Conservation (phyloP, 139 green algal species). For the Pseudopediastrum boryanum region DNA sequence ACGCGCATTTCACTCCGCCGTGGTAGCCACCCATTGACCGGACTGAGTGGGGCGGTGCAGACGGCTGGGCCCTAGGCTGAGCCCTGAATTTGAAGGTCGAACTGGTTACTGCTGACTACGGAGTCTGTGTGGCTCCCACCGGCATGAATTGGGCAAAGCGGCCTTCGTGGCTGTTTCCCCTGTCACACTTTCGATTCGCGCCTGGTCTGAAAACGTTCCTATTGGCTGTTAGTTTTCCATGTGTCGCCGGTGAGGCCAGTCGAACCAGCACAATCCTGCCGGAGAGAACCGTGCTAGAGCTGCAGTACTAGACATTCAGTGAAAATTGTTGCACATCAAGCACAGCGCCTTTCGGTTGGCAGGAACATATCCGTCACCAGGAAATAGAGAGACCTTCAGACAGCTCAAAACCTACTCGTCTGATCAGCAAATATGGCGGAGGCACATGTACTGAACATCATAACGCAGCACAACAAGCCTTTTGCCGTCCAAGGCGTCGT, state of each 20-base stretch:
- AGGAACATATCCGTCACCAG: neutral
- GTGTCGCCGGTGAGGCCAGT: neutral
- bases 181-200: too few species aligned
- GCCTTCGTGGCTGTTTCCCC: too few species aligned
- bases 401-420: neutral
- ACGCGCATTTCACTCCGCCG: too few species aligned
- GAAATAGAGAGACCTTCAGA: neutral
- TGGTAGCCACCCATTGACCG: too few species aligned
- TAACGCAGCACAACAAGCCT: conserved; percentile 66
- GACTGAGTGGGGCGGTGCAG: too few species aligned
- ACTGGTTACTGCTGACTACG: too few species aligned
- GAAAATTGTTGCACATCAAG: neutral
- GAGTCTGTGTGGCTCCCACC: too few species aligned
- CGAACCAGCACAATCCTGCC: neutral
- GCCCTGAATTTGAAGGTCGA: too few species aligned
- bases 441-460: conserved; percentile 50
- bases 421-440: conserved; percentile 30
- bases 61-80: too few species aligned
- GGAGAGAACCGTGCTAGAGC: neutral
- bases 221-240: too few species aligned
- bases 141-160: too few species aligned
- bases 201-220: too few species aligned
- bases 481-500: conserved; percentile 62
- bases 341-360: neutral
- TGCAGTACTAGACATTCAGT: neutral